phyloP scores from a whole-genome alignment of 169 alveolate species.

The Prorocentrum cordatum region DNA sequence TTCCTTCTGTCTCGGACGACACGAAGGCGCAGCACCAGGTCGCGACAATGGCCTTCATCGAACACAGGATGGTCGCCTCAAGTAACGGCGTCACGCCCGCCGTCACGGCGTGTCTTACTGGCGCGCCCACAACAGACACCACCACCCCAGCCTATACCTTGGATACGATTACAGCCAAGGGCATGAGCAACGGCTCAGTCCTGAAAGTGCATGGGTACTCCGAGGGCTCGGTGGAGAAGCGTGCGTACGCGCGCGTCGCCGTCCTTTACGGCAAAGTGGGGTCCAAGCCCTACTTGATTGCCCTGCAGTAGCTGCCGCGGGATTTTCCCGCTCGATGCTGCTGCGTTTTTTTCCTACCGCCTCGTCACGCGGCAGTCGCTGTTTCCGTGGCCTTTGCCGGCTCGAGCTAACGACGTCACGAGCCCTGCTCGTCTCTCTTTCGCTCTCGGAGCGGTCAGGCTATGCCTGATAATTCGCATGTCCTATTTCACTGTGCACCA shows the following conservation, averaged over 20 bases:
- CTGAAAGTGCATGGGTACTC: background rate
- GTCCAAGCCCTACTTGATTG: background rate
- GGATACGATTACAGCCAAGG: background rate
- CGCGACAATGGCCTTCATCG: background rate
- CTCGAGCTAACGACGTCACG: no score
- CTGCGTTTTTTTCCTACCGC: no score
- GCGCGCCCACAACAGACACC: background rate
- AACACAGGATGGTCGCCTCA: background rate
- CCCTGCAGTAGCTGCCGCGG: no score
- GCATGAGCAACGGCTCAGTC: background rate
- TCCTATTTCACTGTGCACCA: no score
- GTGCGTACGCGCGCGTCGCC: background rate
- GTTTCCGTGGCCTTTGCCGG: no score
- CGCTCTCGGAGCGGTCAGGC: no score
- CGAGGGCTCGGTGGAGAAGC: background rate
- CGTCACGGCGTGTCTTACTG: background rate
- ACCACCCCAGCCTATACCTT: background rate
- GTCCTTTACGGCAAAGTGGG: background rate
- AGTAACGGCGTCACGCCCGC: background rate
- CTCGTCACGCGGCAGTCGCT: no score
- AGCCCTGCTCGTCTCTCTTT: no score
- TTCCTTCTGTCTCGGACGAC: no score
- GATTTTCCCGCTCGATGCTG: no score
- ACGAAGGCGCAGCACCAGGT: background rate
- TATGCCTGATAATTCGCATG: no score